Conservation (phyloP, 2,329 filamentous ascomycete species). For the Gremmenia infestans region DNA sequence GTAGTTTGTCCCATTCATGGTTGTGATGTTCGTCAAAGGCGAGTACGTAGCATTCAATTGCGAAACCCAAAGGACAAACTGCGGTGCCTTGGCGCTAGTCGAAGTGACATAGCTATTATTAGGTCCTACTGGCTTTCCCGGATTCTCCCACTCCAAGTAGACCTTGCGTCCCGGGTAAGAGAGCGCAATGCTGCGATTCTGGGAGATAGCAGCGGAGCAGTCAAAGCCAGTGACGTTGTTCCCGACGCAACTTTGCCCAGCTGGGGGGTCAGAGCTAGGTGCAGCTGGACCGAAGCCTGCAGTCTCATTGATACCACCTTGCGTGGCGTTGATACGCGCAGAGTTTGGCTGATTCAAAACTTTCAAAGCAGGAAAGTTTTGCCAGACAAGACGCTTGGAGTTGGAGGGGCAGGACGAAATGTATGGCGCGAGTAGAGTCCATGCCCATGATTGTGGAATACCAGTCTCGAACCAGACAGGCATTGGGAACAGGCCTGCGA, state of each 20-base stretch:
- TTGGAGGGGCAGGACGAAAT: slow-evolving; percentile 70
- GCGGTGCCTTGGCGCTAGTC: slow-evolving; percentile 52
- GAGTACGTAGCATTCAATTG: slow-evolving; percentile 74
- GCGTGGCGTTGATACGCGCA: slow-evolving; percentile 58
- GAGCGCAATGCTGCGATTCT: slow-evolving; percentile 66
- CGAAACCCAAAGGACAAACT: slow-evolving; percentile 69
- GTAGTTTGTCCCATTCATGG: slow-evolving; percentile 32
- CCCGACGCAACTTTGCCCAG: slow-evolving; percentile 51
- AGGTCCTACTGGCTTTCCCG: slow-evolving; percentile 65
- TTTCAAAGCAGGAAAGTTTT: slow-evolving; percentile 72
- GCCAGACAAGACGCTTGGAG: slow-evolving; percentile 73
- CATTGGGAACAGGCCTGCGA: slow-evolving; percentile 74
- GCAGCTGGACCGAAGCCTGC: slow-evolving; percentile 45
- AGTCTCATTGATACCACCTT: slow-evolving; percentile 59
- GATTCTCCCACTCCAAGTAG: slow-evolving; percentile 66
- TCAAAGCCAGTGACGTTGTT: slow-evolving; percentile 47
- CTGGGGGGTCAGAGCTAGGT: slow-evolving; percentile 34
- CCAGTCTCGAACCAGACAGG: slow-evolving; percentile 77
- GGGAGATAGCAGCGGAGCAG: slow-evolving; percentile 60
- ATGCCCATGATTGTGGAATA: slow-evolving; percentile 79
- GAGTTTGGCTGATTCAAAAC: slow-evolving; percentile 75
- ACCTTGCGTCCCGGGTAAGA: slow-evolving; percentile 71
- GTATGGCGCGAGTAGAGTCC: slow-evolving; percentile 76
- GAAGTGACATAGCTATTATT: slow-evolving; percentile 77
- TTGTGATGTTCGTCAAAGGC: slow-evolving; percentile 48